Percentiles rank a stretch among this genome's conserved stretches.
These are phyloP conservation scores for Collybia sp. DNA, from an alignment of 768 basidiomycete species.

Conservation along the genomic window DNA sequence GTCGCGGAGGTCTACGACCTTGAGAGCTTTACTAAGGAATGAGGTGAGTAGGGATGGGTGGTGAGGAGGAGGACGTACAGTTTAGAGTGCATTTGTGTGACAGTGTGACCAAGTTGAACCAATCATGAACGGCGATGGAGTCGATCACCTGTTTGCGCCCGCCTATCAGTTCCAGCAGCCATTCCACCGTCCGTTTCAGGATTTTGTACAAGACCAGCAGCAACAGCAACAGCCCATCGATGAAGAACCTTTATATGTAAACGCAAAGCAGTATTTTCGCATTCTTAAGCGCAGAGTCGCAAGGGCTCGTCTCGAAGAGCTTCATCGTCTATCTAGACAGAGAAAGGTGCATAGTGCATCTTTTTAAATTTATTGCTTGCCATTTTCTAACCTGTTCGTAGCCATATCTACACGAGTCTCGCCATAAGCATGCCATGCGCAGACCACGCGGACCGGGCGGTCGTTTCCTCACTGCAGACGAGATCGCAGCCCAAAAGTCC, in stretches of 20 bases:
- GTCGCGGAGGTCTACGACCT: constrained; percentile 65
- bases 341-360: constrained; percentile 79
- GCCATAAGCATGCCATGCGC: constrained; percentile 97
- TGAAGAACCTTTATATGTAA: constrained; percentile 98
- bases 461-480: constrained; percentile 94
- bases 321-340: constrained; percentile 88
- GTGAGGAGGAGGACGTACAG: constrained; percentile 5
- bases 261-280: constrained; percentile 98
- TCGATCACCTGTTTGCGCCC: constrained; percentile 59
- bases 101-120: constrained; percentile 22
- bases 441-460: constrained; percentile 96
- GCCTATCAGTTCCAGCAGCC: constrained; percentile 41
- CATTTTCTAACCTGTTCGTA: too few relatives aligned
- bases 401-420: constrained; percentile 98
- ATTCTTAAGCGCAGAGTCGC: constrained; percentile 95
- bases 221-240: constrained; percentile 46
- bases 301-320: constrained; percentile 86
- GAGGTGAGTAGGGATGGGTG: constrained; percentile 17
- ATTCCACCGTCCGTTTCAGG: constrained; percentile 13
- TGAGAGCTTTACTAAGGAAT: constrained; percentile 49
- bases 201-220: constrained; percentile 13
- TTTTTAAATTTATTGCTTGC: too few relatives aligned
- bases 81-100: constrained; percentile 7
- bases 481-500: constrained; percentile 78
- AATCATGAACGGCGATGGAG: constrained; percentile 49